Percentiles rank a stretch among this genome's conserved stretches.
Conservation (phyloP, 192 early-diverging fungal species). For the Chytriomyces sp. region DNA sequence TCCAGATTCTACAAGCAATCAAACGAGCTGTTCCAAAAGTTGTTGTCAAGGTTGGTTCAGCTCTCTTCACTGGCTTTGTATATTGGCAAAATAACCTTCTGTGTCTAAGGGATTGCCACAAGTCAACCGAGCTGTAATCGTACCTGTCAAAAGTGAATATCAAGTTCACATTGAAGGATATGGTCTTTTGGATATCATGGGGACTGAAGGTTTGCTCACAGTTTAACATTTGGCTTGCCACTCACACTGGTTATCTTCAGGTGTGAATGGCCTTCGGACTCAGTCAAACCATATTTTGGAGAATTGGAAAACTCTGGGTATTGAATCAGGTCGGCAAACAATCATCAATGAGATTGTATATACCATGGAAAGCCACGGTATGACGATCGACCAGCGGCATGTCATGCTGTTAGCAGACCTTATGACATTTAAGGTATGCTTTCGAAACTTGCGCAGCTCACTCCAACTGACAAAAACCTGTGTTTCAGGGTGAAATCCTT, state of each 20-base stretch:
- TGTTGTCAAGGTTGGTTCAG: slow-evolving; percentile 70
- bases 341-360: slow-evolving; percentile 89
- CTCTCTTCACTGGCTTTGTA: neutral
- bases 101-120: slow-evolving; percentile 72
- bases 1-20: slow-evolving; percentile 73
- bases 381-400: slow-evolving; percentile 95
- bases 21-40: slow-evolving; percentile 87
- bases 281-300: slow-evolving; percentile 95
- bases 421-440: slow-evolving; percentile 88
- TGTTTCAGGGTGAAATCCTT: slow-evolving; percentile 85
- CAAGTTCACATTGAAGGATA: slow-evolving; percentile 90
- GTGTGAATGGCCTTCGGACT: slow-evolving; percentile 76
- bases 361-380: slow-evolving; percentile 86
- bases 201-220: slow-evolving; percentile 74
- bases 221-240: neutral
- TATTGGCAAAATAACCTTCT: neutral
- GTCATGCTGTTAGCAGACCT: slow-evolving; percentile 96
- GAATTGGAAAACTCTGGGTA: slow-evolving; percentile 85
- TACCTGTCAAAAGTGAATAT: slow-evolving; percentile 53
- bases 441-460: neutral
- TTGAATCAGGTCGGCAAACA: slow-evolving; percentile 91
- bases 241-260: slow-evolving; percentile 14
- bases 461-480: neutral
- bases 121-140: slow-evolving; percentile 87
- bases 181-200: slow-evolving; percentile 93